Evolutionary conservation across 2,329 filamentous ascomycete species (phyloP).

Genomic region (Fusarium sp.): DNA sequence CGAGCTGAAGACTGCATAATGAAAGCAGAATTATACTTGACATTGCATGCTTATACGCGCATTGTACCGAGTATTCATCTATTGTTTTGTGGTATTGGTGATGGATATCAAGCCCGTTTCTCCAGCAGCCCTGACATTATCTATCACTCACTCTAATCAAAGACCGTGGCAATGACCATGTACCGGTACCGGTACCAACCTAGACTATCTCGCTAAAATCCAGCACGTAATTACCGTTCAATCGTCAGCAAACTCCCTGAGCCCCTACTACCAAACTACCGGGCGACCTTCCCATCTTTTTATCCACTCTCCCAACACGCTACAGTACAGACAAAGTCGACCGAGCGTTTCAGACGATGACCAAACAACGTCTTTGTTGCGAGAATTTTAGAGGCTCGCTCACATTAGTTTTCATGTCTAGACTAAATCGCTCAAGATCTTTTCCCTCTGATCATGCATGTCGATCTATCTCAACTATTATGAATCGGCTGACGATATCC

Average conservation of each 20-base stretch:
- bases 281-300: background rate
- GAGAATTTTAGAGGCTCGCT: background rate
- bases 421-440: conserved; percentile 16
- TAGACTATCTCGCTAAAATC: background rate
- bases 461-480: background rate
- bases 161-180: background rate
- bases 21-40: background rate
- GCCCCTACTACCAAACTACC: conserved; percentile 20
- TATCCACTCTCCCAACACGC: conserved; percentile 16
- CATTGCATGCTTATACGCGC: background rate
- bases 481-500: conserved; percentile 4
- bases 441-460: background rate
- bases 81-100: background rate
- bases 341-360: conserved; percentile 36
- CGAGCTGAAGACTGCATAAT: conserved; percentile 10
- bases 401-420: background rate
- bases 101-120: conserved; percentile 6
- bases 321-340: conserved; percentile 8
- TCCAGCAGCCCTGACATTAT: conserved; percentile 2
- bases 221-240: conserved; percentile 8
- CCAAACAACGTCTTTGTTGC: conserved; percentile 23
- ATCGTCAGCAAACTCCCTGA: background rate
- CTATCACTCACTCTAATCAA: background rate
- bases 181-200: background rate
- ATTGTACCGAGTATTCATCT: background rate